Conservation (phyloP, 805 yeast genomes). For the Saccharomyces kudriavzevii region DNA sequence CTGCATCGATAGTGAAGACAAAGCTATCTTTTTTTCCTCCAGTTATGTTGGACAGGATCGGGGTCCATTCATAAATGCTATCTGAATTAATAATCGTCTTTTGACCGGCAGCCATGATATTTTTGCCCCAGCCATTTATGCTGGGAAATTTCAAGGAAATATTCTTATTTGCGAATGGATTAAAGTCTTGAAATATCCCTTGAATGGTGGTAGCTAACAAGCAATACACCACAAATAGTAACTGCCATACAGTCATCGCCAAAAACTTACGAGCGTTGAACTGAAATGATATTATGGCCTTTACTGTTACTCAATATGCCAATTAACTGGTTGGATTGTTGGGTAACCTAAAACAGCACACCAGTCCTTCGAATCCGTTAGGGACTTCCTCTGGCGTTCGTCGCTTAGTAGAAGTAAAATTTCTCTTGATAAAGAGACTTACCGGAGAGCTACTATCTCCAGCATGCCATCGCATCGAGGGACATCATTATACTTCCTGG, state of each 20-base stretch:
- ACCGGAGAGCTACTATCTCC: too few relatives aligned
- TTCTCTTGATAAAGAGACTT: neutral
- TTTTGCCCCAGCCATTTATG: neutral
- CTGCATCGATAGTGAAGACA: constrained; percentile 17
- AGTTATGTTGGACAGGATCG: constrained; percentile 22
- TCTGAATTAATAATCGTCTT: constrained; percentile 19
- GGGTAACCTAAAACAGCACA: neutral
- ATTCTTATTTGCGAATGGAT: neutral
- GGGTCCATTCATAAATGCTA: constrained; percentile 29
- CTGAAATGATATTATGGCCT: neutral
- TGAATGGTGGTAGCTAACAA: neutral
- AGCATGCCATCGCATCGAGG: neutral
- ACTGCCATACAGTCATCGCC: neutral
- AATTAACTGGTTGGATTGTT: neutral
- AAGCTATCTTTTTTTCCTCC: constrained; percentile 20
- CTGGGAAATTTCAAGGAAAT: neutral
- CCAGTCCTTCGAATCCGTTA: neutral
- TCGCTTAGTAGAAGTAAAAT: neutral
- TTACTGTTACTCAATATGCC: neutral
- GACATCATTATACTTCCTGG: too few relatives aligned
- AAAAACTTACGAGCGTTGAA: neutral
- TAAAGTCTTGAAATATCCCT: neutral
- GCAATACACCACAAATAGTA: neutral
- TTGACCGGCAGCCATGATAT: neutral
- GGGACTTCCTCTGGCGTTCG: neutral